Evolutionary conservation across 495 filamentous ascomycete genomes (phyloP).

Genomic region (Saxispiralis lemnorum): DNA sequence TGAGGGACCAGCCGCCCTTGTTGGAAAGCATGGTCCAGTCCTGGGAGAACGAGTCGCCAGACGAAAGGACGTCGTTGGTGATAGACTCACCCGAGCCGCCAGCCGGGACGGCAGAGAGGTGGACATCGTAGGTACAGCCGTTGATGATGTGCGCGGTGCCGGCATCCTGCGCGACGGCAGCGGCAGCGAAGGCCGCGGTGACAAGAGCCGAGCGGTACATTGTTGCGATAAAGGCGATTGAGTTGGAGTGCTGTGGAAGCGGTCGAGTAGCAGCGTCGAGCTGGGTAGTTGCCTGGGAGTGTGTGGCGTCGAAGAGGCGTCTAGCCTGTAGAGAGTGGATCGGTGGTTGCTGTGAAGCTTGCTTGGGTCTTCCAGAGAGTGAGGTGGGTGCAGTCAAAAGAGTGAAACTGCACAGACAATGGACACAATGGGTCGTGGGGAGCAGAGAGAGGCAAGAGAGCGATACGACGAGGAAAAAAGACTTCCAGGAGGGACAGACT

Average conservation of each 20-base stretch:
- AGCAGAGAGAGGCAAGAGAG: neutral
- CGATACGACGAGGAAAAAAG: neutral
- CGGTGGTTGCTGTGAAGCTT: neutral
- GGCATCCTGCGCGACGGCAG: slow-evolving; percentile 3
- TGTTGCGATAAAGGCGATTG: neutral
- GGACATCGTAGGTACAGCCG: slow-evolving; percentile 15
- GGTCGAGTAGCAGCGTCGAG: neutral
- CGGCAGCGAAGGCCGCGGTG: slow-evolving; percentile 7
- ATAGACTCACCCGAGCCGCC: slow-evolving; percentile 3
- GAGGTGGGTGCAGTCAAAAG: slow-evolving; percentile 1
- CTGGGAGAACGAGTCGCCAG: slow-evolving; percentile 9
- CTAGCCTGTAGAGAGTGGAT: neutral
- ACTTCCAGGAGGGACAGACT: no score
- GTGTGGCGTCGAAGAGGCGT: neutral
- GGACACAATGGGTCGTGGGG: neutral
- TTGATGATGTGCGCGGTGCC: slow-evolving; percentile 14
- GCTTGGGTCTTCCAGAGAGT: neutral
- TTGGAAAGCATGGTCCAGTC: slow-evolving; percentile 16
- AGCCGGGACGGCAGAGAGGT: slow-evolving; percentile 12
- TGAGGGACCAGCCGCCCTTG: slow-evolving; percentile 17
- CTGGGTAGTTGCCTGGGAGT: neutral
- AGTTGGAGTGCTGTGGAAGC: neutral
- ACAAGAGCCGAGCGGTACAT: slow-evolving; percentile 5
- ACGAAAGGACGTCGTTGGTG: slow-evolving; percentile 4
- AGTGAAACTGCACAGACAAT: slow-evolving; percentile 5